phyloP scores from a whole-genome alignment of 805 yeast species.

The Pichia occidentalis region DNA sequence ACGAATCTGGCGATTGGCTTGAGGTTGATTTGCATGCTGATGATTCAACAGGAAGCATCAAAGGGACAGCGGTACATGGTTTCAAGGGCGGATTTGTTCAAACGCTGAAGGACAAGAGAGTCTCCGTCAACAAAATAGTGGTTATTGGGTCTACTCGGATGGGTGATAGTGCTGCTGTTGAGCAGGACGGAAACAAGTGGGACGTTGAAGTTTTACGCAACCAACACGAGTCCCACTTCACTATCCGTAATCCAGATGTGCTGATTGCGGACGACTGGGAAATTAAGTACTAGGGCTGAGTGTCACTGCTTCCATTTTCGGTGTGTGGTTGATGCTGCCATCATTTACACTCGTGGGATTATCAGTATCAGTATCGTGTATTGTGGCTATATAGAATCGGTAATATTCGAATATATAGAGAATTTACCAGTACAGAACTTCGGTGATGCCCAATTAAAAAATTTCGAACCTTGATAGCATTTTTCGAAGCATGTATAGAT shows the following conservation, averaged over 20 bases:
- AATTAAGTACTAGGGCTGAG: slow-evolving; percentile 18
- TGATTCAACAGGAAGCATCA: slow-evolving; percentile 29
- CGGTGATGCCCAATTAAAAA: no score
- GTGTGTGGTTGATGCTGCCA: no score
- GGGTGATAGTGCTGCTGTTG: slow-evolving; percentile 12
- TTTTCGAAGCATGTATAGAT: no score
- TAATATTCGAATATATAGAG: neutral
- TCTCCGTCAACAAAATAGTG: slow-evolving; percentile 49
- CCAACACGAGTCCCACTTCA: slow-evolving; percentile 13
- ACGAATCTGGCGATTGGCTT: slow-evolving; percentile 44
- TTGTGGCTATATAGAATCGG: neutral
- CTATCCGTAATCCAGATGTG: slow-evolving; percentile 48
- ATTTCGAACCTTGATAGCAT: no score
- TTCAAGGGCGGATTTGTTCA: slow-evolving; percentile 22
- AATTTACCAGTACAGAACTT: neutral
- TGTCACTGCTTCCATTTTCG: no score
- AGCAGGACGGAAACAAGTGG: slow-evolving; percentile 36
- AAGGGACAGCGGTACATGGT: slow-evolving; percentile 19
- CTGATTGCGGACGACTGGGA: slow-evolving; percentile 42
- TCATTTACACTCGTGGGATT: no score
- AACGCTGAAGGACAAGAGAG: slow-evolving; percentile 24
- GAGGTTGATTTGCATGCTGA: slow-evolving; percentile 36
- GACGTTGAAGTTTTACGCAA: slow-evolving; percentile 24
- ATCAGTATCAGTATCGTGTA: no score
- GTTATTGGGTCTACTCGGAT: slow-evolving; percentile 37